These are phyloP conservation scores for Naganishia albida DNA, from an alignment of 1,284 basidiomycete species.

Conservation along the genomic window DNA sequence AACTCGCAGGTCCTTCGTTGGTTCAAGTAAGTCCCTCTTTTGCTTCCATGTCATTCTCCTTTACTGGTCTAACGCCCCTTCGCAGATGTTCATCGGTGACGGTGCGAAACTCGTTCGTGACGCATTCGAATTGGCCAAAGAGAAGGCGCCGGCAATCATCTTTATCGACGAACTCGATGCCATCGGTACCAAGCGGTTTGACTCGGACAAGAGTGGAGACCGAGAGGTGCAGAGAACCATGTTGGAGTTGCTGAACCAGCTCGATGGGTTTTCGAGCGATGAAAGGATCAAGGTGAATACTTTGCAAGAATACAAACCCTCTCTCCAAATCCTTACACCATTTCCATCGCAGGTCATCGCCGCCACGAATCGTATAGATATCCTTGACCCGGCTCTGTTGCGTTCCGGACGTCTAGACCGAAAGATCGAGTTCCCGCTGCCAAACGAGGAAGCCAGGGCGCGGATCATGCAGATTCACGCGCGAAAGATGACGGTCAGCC, in stretches of 20 bases:
- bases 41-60: background rate
- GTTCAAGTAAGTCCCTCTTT: conserved; percentile 58
- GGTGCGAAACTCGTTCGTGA: conserved; percentile 98
- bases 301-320: background rate
- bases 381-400: conserved; percentile 78
- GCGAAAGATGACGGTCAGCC: conserved; percentile 84
- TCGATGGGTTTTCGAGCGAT: conserved; percentile 83
- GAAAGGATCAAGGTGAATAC: conserved; percentile 84
- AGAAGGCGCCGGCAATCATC: conserved; percentile 96
- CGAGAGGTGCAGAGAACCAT: conserved; percentile 99
- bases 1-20: conserved; percentile 73
- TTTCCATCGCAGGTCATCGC: conserved; percentile 76
- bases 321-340: background rate
- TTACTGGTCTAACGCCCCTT: background rate
- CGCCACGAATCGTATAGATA: conserved; percentile 98
- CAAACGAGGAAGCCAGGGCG: conserved; percentile 71
- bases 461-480: conserved; percentile 78
- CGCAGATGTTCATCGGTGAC: conserved; percentile 80
- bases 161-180: conserved; percentile 99
- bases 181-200: conserved; percentile 98
- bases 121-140: conserved; percentile 93
- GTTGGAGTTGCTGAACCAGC: conserved; percentile 93
- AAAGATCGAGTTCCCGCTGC: conserved; percentile 79
- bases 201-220: conserved; percentile 95
- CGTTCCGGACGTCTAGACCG: conserved; percentile 73